Evolutionary conservation across 345 rosid species (phyloP).

Genomic region (Citrus maxima): DNA sequence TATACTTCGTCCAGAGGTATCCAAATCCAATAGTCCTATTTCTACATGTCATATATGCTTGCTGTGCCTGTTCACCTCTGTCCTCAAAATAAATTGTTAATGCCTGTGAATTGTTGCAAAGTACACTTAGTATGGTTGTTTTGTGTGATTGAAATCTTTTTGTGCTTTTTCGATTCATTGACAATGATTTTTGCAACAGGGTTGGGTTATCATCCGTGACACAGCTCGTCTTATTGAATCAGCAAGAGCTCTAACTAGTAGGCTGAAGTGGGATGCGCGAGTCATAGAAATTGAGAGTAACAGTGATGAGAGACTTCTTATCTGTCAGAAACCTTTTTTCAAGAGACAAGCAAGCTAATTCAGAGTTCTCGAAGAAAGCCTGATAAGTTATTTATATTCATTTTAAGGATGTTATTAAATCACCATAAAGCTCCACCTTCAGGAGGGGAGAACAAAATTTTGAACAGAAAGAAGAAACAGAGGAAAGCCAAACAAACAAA

Average conservation of each 20-base stretch:
- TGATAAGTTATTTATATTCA: slow-evolving; percentile 27
- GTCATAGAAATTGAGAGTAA: slow-evolving; percentile 76
- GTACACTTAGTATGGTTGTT: neutral
- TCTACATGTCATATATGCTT: neutral
- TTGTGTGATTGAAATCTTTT: neutral
- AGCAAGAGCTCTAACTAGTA: slow-evolving; percentile 63
- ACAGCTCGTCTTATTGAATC: slow-evolving; percentile 62
- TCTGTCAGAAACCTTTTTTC: slow-evolving; percentile 90
- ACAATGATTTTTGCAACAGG: slow-evolving; percentile 45
- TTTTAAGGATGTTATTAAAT: slow-evolving; percentile 27
- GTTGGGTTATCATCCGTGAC: slow-evolving; percentile 94
- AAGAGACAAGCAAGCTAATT: slow-evolving; percentile 57
- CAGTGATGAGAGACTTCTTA: slow-evolving; percentile 85
- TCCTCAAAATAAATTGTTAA: neutral
- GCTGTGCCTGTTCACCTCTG: neutral
- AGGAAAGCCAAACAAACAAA: slow-evolving; percentile 27
- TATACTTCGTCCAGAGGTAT: slow-evolving; percentile 98
- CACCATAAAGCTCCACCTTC: slow-evolving; percentile 29
- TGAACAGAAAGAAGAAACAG: slow-evolving; percentile 42
- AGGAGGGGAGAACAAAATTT: slow-evolving; percentile 24
- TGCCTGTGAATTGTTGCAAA: neutral
- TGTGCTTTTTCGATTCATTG: neutral
- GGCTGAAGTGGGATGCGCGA: slow-evolving; percentile 95
- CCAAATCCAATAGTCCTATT: neutral
- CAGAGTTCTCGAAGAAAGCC: slow-evolving; percentile 6